phyloP scores from a whole-genome alignment of 2,329 filamentous ascomycete genomes.

The Claviceps arundinis region DNA sequence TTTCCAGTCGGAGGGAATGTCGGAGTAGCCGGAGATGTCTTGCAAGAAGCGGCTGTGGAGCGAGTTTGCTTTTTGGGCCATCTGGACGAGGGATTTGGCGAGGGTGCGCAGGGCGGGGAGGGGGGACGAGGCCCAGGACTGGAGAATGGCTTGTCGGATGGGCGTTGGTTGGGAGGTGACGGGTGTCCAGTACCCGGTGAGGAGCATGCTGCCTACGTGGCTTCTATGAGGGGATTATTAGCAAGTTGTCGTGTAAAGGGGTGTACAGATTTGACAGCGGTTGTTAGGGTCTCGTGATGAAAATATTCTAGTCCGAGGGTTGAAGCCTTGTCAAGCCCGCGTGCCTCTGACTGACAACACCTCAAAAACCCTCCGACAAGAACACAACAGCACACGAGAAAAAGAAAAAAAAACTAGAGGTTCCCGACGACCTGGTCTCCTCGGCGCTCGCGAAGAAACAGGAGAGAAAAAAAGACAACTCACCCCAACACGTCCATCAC shows the following conservation, averaged over 20 bases:
- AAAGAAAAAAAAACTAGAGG: no score
- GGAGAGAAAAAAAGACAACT: slow-evolving; percentile 10
- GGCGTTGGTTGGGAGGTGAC: slow-evolving; percentile 47
- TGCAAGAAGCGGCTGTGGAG: slow-evolving; percentile 42
- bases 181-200: slow-evolving; percentile 55
- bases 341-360: no score
- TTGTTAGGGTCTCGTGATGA: no score
- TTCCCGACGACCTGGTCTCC: no score
- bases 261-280: no score
- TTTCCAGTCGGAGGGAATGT: slow-evolving; percentile 37
- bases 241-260: no score
- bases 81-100: slow-evolving; percentile 38
- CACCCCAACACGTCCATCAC: slow-evolving; percentile 31
- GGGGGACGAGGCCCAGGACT: slow-evolving; percentile 47
- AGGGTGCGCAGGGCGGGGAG: slow-evolving; percentile 41
- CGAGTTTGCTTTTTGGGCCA: slow-evolving; percentile 42
- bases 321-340: no score
- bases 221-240: slow-evolving; percentile 29
- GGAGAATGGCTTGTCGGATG: slow-evolving; percentile 48
- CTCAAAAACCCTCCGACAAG: no score
- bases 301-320: no score
- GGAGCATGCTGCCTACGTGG: slow-evolving; percentile 45
- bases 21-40: slow-evolving; percentile 43
- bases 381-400: no score
- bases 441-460: neutral